Evolutionary conservation across 805 yeast species (phyloP), one percentile per base, ranked within the genome.

Genomic region (Metschnikowia matae): DNA sequence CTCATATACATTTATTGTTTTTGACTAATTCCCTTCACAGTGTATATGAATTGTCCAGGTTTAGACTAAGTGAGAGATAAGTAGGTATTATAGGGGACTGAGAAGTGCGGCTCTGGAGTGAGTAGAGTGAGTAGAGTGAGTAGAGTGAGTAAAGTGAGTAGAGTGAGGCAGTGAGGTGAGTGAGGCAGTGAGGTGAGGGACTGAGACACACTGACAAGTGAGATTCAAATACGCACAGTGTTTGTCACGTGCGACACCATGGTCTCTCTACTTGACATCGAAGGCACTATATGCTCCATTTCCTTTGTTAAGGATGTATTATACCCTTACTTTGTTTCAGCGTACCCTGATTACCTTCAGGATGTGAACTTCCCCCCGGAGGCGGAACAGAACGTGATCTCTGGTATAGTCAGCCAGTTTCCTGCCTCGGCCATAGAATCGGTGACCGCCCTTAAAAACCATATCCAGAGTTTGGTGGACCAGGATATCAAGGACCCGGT

Each of bases 231-330:
- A 26, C 29, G 29, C 29, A 26, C 29, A 26, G 11, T 26, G 33
- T 13, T 13, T 7, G 20, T 23, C 38, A 34, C 47, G 38, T 44
- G 32, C 40, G 2, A 33, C 48, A n/a, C 41, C 32, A 55, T 55
- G 58, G 41, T 53, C 6, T 46, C 80, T 8, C 64, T 86, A 2
- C 73, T 90, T 5, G 96, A 89, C 57, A 89, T 89, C 34, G 98
- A 91, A 63, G 98, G 98, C 15, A 91, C 97, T 0, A 83, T 91
- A 31, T 91, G 97, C 62, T 91, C 97, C 3, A 90, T 91, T 18
- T 77, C 91, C 1, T 91, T 91, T 62, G 98, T 91, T 39, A 86
- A 87, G 59, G 90, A 87, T 29, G 74, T 71, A 2, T 68, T 91
- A 33, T 85, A 82, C 67, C 97, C 97, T 0, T 90, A 80, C 62